phyloP scores from a whole-genome alignment of 768 basidiomycete genomes.

The Thelephora ganbajun region DNA sequence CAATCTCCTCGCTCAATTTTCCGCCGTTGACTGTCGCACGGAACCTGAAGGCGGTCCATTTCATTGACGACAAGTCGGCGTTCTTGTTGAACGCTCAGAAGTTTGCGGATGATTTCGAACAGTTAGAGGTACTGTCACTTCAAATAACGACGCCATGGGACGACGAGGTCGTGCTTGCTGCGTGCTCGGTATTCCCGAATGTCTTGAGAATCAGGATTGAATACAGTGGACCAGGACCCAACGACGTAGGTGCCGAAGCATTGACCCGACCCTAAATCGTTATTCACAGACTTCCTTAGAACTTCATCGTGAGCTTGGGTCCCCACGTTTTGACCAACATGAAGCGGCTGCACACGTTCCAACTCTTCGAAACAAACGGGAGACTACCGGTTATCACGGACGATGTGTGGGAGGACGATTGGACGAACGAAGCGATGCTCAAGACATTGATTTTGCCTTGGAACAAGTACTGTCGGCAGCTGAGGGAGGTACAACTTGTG shows the following conservation, averaged over 20 bases:
- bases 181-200: constrained; percentile 22
- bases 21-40: constrained; percentile 5
- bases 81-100: constrained; percentile 9
- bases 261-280: not conserved
- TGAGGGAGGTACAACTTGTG: constrained; percentile 28
- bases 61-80: constrained; percentile 10
- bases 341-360: constrained; percentile 22
- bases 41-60: constrained; percentile 9
- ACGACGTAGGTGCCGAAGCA: constrained; percentile 22
- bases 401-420: constrained; percentile 3
- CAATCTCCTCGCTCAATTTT: constrained; percentile 5
- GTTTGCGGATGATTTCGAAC: constrained; percentile 14
- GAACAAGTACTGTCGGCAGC: constrained; percentile 24
- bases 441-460: constrained; percentile 27
- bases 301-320: constrained; percentile 27
- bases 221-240: constrained; percentile 23
- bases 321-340: constrained; percentile 26
- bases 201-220: constrained; percentile 26
- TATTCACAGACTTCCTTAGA: constrained; percentile 10
- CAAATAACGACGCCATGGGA: constrained; percentile 25
- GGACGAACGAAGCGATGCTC: constrained; percentile 16
- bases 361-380: constrained; percentile 19
- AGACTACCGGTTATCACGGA: not conserved
- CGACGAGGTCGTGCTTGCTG: constrained; percentile 28
- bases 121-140: constrained; percentile 19